Base-by-base conservation (phyloP, 495 filamentous ascomycete species). In the Aspergillus avenaceus region DNA sequence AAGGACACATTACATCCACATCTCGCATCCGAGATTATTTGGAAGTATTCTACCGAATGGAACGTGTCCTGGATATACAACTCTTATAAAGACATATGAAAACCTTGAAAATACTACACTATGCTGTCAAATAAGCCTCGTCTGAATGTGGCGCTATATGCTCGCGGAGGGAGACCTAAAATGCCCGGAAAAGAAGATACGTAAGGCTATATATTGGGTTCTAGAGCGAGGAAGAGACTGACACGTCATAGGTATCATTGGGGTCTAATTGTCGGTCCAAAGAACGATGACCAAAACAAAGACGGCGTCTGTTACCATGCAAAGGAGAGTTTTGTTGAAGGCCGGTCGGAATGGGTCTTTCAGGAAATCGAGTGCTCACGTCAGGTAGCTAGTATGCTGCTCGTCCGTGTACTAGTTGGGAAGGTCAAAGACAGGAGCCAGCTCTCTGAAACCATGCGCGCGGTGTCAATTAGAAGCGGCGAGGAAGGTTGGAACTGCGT, bases 321-420 rank as follows among this genome's bases (percentile, higher is more conserved):
- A 1, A 38, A 19, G 22, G 36, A 38, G 36, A 14, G n/a, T 21
- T 11, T 18, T 14, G n/a, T 21, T 18, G n/a, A 38, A 1, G 36
- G 36, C 36, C 18, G 32, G 12, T 52, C 45, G 12, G 40, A 50
- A 40, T 72, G 66, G 72, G 9, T 46, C 8, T 72, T 63, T 45
- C 59, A 63, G 37, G 59, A 68, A 52, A 14, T 24, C 14, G 27
- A 41, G 5, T 52, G 64, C 47, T 6, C 47, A 2, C 49, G 66
- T 19, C 23, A 21, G n/a, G 21, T 57, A 4, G 59, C 58, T 7
- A 45, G 46, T 5, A 58, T 58, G 55, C 50, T 75, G 2, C 66
- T 76, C 28, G 68, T 67, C 18, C 66, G 73, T 12, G 43, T 75
- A 28, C 41, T 73, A 49, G 56, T 75, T 23, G 71, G 63, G 13